A percentile compares a stretch with the other conserved stretches of the same genome.
phyloP scores from a whole-genome alignment of 2,329 filamentous ascomycete genomes.

The Nemania sp. region DNA sequence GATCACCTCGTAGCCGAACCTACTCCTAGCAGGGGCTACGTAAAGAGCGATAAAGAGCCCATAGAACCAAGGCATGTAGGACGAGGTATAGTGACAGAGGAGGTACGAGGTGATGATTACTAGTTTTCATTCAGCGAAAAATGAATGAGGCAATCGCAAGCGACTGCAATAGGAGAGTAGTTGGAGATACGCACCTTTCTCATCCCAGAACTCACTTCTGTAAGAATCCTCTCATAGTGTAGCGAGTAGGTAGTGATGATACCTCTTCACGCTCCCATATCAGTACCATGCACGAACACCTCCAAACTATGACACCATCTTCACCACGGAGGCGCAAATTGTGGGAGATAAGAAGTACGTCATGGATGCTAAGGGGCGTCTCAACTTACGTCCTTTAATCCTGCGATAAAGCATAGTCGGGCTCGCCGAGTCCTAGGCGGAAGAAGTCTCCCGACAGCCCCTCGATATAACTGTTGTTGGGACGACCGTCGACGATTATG shows the following conservation, averaged over 20 bases:
- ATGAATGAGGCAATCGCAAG: neutral
- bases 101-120: neutral
- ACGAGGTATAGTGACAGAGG: neutral
- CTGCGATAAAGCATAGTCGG: neutral
- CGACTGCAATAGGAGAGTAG: neutral
- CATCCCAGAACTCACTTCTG: neutral
- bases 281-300: neutral
- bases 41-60: neutral
- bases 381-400: neutral
- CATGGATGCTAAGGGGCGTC: neutral
- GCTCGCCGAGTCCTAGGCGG: neutral
- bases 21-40: neutral
- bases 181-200: neutral
- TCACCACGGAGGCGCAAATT: neutral
- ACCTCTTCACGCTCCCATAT: conserved; percentile 13
- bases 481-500: conserved; percentile 1
- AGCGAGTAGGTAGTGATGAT: neutral
- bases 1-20: neutral
- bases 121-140: neutral
- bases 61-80: neutral
- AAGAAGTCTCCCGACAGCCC: neutral
- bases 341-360: neutral
- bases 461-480: neutral
- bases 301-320: neutral
- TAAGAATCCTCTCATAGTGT: too few relatives aligned